phyloP scores from a whole-genome alignment of 371 early-diverging fungal species.

The Vairimorpha necatrix region DNA sequence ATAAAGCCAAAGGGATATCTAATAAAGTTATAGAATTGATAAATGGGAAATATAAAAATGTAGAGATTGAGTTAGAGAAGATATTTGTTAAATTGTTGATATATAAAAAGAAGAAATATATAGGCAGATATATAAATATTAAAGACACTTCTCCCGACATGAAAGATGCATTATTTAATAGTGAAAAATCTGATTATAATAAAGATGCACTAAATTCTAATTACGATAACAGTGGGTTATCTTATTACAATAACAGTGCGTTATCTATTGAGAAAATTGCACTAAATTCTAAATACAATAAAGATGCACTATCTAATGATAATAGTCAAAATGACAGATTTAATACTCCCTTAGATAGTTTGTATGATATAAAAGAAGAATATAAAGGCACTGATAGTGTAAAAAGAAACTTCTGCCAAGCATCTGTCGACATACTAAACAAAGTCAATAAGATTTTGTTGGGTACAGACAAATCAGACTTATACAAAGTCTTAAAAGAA shows the following conservation, averaged over 20 bases:
- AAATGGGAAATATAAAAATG: constrained; percentile 78
- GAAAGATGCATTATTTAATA: too few species aligned
- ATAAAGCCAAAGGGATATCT: constrained; percentile 73
- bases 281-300: too few species aligned
- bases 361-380: constrained; percentile 69
- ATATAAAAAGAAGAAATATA: constrained; percentile 99
- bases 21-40: constrained; percentile 73
- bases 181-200: too few species aligned
- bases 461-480: constrained; percentile 8
- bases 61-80: constrained; percentile 96
- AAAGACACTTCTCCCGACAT: too few species aligned
- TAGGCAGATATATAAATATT: constrained; percentile 77
- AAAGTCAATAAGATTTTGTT: constrained; percentile 61
- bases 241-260: too few species aligned
- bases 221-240: too few species aligned
- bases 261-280: too few species aligned
- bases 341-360: constrained; percentile 65
- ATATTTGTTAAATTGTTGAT: constrained; percentile 82
- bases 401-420: constrained; percentile 90
- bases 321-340: too few species aligned
- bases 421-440: constrained; percentile 77
- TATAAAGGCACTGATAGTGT: constrained; percentile 94
- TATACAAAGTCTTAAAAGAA: constrained; percentile 31
- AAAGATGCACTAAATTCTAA: too few species aligned
- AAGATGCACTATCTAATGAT: too few species aligned